Evolutionary conservation across 2,329 filamentous ascomycete species (phyloP).

Genomic region (Exophiala bonariae): DNA sequence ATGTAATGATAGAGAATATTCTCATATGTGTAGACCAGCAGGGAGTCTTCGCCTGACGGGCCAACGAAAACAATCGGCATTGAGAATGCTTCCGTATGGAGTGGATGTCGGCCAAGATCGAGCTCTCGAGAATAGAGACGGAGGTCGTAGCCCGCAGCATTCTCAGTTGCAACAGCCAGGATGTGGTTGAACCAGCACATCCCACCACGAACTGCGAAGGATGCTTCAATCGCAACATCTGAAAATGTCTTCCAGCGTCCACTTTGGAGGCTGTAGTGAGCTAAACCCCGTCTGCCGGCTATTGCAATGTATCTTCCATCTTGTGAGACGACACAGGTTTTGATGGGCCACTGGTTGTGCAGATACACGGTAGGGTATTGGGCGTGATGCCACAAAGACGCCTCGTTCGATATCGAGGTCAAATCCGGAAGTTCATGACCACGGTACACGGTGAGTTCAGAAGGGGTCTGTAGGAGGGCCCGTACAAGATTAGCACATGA

Average conservation of each 20-base stretch:
- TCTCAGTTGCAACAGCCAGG: conserved; percentile 88
- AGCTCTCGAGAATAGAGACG: conserved; percentile 91
- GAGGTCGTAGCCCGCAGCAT: conserved; percentile 76
- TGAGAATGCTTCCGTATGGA: conserved; percentile 76
- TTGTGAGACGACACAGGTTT: conserved; percentile 79
- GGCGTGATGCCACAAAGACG: conserved; percentile 91
- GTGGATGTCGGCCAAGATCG: conserved; percentile 68
- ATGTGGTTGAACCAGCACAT: conserved; percentile 99
- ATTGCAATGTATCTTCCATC: conserved; percentile 94
- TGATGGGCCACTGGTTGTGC: conserved; percentile 89
- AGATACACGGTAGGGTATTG: conserved; percentile 84
- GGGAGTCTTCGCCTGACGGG: conserved; percentile 86
- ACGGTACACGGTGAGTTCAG: conserved; percentile 86
- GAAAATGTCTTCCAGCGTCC: conserved; percentile 94
- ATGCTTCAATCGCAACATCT: conserved; percentile 77
- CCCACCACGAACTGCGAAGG: conserved; percentile 87
- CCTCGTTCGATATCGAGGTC: conserved; percentile 86
- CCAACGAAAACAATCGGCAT: conserved; percentile 88
- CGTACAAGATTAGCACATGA: conserved; percentile 87
- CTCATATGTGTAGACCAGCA: conserved; percentile 95
- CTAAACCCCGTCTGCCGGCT: conserved; percentile 87
- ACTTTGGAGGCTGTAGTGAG: conserved; percentile 93
- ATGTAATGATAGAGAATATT: conserved; percentile 95
- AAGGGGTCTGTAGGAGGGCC: conserved; percentile 83
- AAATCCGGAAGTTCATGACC: conserved; percentile 90